These are phyloP conservation scores for Penicillium paneum DNA, from an alignment of 2,329 filamentous ascomycete species.

Conservation along the genomic window DNA sequence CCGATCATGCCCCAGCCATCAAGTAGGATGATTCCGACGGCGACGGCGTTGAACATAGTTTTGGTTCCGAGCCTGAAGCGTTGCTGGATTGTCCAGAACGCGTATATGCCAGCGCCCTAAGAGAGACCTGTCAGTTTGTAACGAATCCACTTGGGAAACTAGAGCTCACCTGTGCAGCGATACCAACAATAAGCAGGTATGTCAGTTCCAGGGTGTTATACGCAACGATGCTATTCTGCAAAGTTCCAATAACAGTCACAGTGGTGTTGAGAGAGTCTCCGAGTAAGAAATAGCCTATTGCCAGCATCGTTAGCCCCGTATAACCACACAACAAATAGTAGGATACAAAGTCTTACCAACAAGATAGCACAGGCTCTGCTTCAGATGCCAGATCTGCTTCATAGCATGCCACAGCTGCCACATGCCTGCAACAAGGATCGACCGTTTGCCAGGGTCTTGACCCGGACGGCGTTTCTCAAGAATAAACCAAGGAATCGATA, in stretches of 20 bases:
- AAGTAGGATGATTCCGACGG: slow-evolving; percentile 59
- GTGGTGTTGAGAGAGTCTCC: slow-evolving; percentile 70
- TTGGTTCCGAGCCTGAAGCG: slow-evolving; percentile 60
- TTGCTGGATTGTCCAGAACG: slow-evolving; percentile 61
- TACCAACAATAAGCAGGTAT: slow-evolving; percentile 65
- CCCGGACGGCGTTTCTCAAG: slow-evolving; percentile 63
- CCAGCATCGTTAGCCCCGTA: background rate
- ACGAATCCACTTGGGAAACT: too few relatives aligned
- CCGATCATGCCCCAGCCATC: slow-evolving; percentile 59
- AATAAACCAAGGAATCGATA: slow-evolving; percentile 65
- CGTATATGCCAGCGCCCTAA: slow-evolving; percentile 55
- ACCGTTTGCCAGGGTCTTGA: slow-evolving; percentile 48
- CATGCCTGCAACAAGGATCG: slow-evolving; percentile 56
- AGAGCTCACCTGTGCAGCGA: slow-evolving; percentile 55
- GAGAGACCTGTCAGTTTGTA: background rate
- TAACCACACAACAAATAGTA: background rate
- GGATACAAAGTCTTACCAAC: slow-evolving; percentile 43
- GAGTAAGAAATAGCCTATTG: slow-evolving; percentile 60
- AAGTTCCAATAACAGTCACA: slow-evolving; percentile 63
- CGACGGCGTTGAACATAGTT: slow-evolving; percentile 65
- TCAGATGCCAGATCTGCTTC: slow-evolving; percentile 60
- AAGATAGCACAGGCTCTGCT: slow-evolving; percentile 64
- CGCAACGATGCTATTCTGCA: slow-evolving; percentile 63
- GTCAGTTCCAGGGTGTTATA: slow-evolving; percentile 65
- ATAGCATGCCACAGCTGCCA: slow-evolving; percentile 60